phyloP scores from a whole-genome alignment of 2,329 filamentous ascomycete species.

The Aspergillus sp. region DNA sequence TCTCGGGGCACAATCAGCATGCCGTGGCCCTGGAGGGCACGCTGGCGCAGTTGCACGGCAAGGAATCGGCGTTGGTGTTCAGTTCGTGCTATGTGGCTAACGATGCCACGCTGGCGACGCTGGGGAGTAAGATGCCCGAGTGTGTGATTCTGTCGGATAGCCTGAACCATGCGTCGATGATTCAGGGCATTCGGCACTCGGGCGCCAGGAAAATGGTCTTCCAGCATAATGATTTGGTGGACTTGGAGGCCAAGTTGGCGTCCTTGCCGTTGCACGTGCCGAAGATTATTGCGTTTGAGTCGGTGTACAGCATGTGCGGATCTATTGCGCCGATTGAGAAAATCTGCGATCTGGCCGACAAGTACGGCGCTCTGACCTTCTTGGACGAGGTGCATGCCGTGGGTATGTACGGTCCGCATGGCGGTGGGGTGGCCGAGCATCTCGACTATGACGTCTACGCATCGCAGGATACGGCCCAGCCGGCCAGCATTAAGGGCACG shows the following conservation, averaged over 20 bases:
- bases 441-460: constrained; percentile 85
- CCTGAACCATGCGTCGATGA: constrained; percentile 98
- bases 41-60: constrained; percentile 78
- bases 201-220: constrained; percentile 96
- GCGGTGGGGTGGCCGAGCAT: constrained; percentile 93
- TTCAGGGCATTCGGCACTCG: constrained; percentile 95
- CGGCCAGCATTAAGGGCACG: constrained; percentile 53
- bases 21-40: constrained; percentile 76
- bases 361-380: constrained; percentile 96
- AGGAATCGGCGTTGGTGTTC: constrained; percentile 88
- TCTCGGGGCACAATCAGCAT: constrained; percentile 95
- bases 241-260: constrained; percentile 86
- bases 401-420: constrained; percentile 95
- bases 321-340: constrained; percentile 91
- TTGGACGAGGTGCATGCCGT: constrained; percentile 98
- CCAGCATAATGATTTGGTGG: constrained; percentile 93
- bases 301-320: constrained; percentile 98
- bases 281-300: constrained; percentile 98
- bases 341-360: constrained; percentile 93
- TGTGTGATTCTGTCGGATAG: constrained; percentile 98
- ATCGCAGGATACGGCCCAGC: constrained; percentile 53
- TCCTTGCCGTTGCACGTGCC: constrained; percentile 75
- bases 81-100: constrained; percentile 98
- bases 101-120: constrained; percentile 87
- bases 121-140: constrained; percentile 93